Percentiles rank a stretch among this genome's conserved stretches.
Conservation (phyloP, 192 early-diverging fungal genomes). For the Neocallimastix lanati region DNA sequence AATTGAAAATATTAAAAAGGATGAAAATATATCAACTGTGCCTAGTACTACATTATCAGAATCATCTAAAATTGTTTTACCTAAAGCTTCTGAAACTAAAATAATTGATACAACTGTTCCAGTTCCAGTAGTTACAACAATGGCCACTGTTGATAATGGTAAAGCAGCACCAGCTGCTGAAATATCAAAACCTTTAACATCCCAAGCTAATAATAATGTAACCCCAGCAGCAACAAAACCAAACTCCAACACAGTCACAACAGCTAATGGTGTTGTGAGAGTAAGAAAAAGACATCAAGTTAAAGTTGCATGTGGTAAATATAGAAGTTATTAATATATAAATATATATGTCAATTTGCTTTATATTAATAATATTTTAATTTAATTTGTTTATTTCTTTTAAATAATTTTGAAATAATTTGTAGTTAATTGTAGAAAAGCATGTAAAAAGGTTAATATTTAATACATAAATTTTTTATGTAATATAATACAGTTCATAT, state of each 20-base stretch:
- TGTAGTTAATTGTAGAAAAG: background rate
- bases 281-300: background rate
- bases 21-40: no score
- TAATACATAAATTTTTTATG: no score
- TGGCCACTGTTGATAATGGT: background rate
- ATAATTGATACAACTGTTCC: background rate
- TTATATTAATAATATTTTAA: no score
- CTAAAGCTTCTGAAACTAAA: background rate
- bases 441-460: background rate
- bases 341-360: no score
- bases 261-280: background rate
- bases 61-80: background rate
- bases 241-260: background rate
- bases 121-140: background rate
- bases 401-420: background rate
- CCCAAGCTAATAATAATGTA: background rate
- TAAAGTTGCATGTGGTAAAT: background rate
- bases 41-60: background rate
- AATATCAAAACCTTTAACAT: background rate
- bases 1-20: background rate
- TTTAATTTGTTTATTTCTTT: no score
- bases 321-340: no score
- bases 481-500: no score
- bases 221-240: background rate
- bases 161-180: background rate